Evolutionary conservation across 371 early-diverging fungal species (phyloP).

Genomic region (Batkoa obscura): DNA sequence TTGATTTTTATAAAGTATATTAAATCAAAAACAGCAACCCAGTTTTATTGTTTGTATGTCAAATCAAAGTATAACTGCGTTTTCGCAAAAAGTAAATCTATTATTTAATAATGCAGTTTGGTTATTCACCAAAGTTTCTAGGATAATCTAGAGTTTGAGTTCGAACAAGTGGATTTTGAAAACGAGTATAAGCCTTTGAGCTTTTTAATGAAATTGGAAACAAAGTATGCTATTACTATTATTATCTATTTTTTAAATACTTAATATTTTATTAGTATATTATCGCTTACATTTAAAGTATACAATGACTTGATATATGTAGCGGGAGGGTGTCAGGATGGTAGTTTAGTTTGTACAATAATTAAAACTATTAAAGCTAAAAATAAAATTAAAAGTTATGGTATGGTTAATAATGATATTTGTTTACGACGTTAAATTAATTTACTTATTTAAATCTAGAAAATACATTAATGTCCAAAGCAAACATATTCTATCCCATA

Average conservation of each 20-base stretch:
- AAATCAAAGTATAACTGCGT: neutral
- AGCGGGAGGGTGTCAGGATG: conserved; percentile 3
- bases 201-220: neutral
- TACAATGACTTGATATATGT: neutral
- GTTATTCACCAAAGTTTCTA: neutral
- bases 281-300: neutral
- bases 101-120: neutral
- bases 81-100: neutral
- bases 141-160: neutral
- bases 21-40: neutral
- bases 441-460: neutral
- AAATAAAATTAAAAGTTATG: too few species aligned
- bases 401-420: neutral
- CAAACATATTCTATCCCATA: neutral
- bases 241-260: neutral
- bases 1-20: neutral
- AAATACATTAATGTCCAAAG: neutral
- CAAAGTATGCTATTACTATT: neutral
- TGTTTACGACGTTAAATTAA: neutral
- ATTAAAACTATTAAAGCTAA: neutral
- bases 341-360: neutral
- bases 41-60: neutral
- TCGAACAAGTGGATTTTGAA: neutral
- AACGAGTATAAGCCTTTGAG: neutral
- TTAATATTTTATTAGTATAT: neutral